Evolutionary conservation across 2,329 filamentous ascomycete species (phyloP), one percentile per base, ranked within the genome.

Genomic region (Aspergillus felis): DNA sequence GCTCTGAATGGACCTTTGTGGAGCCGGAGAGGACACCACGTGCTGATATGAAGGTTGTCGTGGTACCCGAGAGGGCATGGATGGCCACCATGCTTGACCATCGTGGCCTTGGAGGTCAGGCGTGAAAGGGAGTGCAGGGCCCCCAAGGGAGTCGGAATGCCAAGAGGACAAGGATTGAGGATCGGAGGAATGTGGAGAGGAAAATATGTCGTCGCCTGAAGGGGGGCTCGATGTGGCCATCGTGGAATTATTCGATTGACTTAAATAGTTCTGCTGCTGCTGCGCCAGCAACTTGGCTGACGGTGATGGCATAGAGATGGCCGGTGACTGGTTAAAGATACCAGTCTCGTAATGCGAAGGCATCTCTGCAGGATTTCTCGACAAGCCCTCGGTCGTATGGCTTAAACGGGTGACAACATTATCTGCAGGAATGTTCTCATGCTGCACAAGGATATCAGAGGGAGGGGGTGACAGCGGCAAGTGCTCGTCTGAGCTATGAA

Each of bases 391-490:
- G 3, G 79, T 77, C 10, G 69, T 75, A 6, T 74, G 77, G 17
- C 60, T 70, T 64, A 71, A 69, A 57, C 64, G 69, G 28, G 58
- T 61, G 55, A 64, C 61, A 54, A 64, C 61, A 56, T 64, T 67
- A 57, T 70, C 69, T 56, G 63, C 64, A 55, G 68, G 63, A 51
- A 75, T 68, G 51, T 72, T 67, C 61, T 78, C 72, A 51, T 75
- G 72, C 58, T 76, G 68, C 51, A 73, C 65, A 3, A 75, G 69
- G 53, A 74, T 77, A 56, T 75, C 74, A 46, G 79, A 78, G 56
- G 74, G 73, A 50, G 78, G 78, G 46, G 79, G 76, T 24, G 80
- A 80, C 14, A 78, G 66, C 57, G 78, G 74, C 10, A 76, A 65
- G 44, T 69, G 66, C 55, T 77, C 73, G 55, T 78, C 71, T 17